Conservation (phyloP, 2,329 filamentous ascomycete genomes). For the Fusarium anguioides region DNA sequence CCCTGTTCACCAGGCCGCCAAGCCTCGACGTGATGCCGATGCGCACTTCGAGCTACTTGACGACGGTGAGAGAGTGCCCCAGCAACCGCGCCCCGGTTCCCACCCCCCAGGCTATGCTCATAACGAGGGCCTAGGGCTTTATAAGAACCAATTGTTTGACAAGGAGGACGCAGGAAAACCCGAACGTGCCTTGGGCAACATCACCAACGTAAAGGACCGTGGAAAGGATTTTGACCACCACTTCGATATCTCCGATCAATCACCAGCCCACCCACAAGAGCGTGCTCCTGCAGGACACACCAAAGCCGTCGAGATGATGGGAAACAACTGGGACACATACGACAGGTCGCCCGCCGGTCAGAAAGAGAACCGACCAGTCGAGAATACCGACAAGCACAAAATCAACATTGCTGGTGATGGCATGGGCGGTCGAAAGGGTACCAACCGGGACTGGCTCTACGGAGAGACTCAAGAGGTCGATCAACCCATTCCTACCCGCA, state of each 20-base stretch:
- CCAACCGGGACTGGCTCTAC: constrained; percentile 68
- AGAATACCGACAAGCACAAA: constrained; percentile 55
- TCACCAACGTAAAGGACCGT: constrained; percentile 79
- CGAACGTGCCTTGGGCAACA: constrained; percentile 67
- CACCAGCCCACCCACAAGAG: constrained; percentile 61
- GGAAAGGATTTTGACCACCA: constrained; percentile 82
- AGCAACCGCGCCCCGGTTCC: constrained; percentile 58
- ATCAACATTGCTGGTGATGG: constrained; percentile 69
- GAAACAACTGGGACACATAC: constrained; percentile 69
- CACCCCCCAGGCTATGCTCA: constrained; percentile 65
- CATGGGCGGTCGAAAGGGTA: constrained; percentile 71
- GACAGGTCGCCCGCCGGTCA: constrained; percentile 65
- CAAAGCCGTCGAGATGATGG: constrained; percentile 80
- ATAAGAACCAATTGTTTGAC: constrained; percentile 79
- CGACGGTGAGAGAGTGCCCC: constrained; percentile 69
- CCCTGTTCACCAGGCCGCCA: constrained; percentile 68
- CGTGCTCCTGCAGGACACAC: constrained; percentile 68
- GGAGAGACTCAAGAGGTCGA: constrained; percentile 49
- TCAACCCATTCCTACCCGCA: constrained; percentile 34
- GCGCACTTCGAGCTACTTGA: constrained; percentile 88
- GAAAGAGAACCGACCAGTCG: constrained; percentile 63
- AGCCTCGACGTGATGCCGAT: constrained; percentile 82
- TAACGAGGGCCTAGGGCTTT: constrained; percentile 76
- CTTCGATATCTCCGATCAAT: constrained; percentile 79
- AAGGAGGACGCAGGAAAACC: constrained; percentile 61